Percentiles rank a stretch among this genome's conserved stretches.
Conservation (phyloP, 148 eudicot genomes). For the Cornus suecica region DNA sequence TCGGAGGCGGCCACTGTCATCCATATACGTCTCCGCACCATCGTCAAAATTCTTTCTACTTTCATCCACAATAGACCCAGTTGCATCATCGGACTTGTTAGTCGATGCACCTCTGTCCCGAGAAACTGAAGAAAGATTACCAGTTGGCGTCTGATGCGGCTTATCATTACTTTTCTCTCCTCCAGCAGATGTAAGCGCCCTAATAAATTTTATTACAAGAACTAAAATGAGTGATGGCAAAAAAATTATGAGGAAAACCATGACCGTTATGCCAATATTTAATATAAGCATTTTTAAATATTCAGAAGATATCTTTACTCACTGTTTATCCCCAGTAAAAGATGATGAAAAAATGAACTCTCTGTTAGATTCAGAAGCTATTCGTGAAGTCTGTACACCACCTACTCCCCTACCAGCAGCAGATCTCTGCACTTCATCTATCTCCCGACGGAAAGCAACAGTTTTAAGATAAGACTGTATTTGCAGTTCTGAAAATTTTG, state of each 20-base stretch:
- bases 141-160: conserved; percentile 35
- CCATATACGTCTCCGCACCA: conserved; percentile 64
- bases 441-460: conserved; percentile 98
- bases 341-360: conserved; percentile 90
- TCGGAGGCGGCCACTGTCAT: conserved; percentile 71
- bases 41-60: conserved; percentile 28
- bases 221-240: neutral
- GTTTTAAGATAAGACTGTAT: conserved; percentile 96
- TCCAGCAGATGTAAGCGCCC: conserved; percentile 69
- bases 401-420: conserved; percentile 85
- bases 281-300: neutral
- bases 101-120: conserved; percentile 27
- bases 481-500: conserved; percentile 90
- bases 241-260: neutral
- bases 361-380: conserved; percentile 94
- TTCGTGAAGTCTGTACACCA: conserved; percentile 94
- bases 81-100: conserved; percentile 27
- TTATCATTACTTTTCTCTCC: conserved; percentile 31
- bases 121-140: conserved; percentile 23
- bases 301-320: conserved; percentile 22
- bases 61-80: conserved; percentile 34
- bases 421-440: conserved; percentile 83
- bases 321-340: conserved; percentile 91
- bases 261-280: neutral
- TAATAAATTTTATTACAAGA: conserved; percentile 18